Conservation (phyloP, 768 basidiomycete species). For the Hypsizygus marmoreus region DNA sequence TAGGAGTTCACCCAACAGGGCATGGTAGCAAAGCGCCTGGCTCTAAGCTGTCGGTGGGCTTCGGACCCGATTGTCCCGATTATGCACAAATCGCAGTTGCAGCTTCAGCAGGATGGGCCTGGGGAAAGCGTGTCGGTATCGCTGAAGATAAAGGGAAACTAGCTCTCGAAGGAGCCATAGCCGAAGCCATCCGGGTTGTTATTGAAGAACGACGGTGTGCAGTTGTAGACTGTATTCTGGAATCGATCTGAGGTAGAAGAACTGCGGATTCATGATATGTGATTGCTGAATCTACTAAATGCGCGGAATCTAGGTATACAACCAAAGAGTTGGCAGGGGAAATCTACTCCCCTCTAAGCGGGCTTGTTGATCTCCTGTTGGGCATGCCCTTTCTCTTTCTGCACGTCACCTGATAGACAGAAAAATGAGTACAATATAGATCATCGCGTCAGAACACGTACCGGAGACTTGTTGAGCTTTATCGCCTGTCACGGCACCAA, state of each 20-base stretch:
- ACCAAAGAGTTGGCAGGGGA: no score
- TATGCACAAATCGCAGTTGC: constrained; percentile 65
- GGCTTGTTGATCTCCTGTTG: constrained; percentile 24
- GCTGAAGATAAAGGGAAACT: constrained; percentile 25
- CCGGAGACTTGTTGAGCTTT: constrained; percentile 44
- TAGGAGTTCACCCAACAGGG: constrained; percentile 63
- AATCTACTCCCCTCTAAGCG: constrained; percentile 2
- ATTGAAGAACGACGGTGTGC: constrained; percentile 61
- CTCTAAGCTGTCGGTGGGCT: constrained; percentile 58
- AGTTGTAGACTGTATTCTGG: constrained; percentile 62
- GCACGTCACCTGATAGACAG: constrained; percentile 40
- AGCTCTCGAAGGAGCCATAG: constrained; percentile 34
- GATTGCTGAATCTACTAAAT: neutral
- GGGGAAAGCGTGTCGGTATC: constrained; percentile 43
- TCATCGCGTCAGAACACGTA: constrained; percentile 16
- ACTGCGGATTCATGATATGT: neutral
- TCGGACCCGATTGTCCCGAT: constrained; percentile 64
- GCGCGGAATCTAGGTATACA: neutral
- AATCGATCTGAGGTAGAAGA: constrained; percentile 25
- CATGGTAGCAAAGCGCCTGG: constrained; percentile 49
- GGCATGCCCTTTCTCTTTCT: constrained; percentile 29
- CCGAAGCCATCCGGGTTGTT: constrained; percentile 58
- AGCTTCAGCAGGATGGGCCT: constrained; percentile 70
- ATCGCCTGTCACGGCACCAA: constrained; percentile 57
- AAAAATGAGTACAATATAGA: neutral